Conservation (phyloP, 352 stramenopile species). For the Phytophthora pinifolia region DNA sequence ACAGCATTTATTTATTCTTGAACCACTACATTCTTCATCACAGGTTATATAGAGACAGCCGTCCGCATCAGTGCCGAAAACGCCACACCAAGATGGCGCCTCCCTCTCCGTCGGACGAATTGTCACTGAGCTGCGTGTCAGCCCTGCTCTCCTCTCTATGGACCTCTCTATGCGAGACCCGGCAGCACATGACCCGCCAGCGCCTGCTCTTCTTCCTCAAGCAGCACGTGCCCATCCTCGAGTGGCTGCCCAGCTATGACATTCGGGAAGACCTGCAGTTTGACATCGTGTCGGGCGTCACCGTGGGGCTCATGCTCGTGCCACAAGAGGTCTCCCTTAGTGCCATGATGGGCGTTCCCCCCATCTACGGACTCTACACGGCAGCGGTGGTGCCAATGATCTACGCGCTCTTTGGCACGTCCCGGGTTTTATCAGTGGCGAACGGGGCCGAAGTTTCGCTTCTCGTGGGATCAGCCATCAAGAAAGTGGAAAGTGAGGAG, state of each 20-base stretch:
- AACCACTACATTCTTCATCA: no score
- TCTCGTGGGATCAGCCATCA: slow-evolving; percentile 62
- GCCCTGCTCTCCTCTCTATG: slow-evolving; percentile 22
- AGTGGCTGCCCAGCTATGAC: slow-evolving; percentile 74
- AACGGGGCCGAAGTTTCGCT: slow-evolving; percentile 70
- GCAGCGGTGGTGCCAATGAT: slow-evolving; percentile 69
- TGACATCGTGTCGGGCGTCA: slow-evolving; percentile 66
- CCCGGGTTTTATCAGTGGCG: slow-evolving; percentile 56
- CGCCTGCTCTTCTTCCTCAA: slow-evolving; percentile 41
- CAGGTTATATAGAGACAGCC: no score
- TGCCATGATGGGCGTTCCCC: slow-evolving; percentile 82
- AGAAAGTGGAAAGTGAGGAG: slow-evolving; percentile 47
- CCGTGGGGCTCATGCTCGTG: slow-evolving; percentile 90
- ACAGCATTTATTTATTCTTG: no score
- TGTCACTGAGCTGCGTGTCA: slow-evolving; percentile 11
- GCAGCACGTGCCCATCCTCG: slow-evolving; percentile 67
- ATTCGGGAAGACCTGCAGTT: slow-evolving; percentile 61
- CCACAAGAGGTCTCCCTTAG: slow-evolving; percentile 92
- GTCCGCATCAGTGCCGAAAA: neutral
- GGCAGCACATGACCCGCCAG: slow-evolving; percentile 28
- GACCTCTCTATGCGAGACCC: slow-evolving; percentile 6
- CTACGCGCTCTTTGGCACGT: slow-evolving; percentile 75
- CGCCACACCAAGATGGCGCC: no score
- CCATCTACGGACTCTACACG: slow-evolving; percentile 73
- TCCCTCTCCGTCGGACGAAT: slow-evolving; percentile 11